Evolutionary conservation across 106 monocot species (phyloP), one percentile per base, ranked within the genome.

Genomic region (Allium fistulosum): DNA sequence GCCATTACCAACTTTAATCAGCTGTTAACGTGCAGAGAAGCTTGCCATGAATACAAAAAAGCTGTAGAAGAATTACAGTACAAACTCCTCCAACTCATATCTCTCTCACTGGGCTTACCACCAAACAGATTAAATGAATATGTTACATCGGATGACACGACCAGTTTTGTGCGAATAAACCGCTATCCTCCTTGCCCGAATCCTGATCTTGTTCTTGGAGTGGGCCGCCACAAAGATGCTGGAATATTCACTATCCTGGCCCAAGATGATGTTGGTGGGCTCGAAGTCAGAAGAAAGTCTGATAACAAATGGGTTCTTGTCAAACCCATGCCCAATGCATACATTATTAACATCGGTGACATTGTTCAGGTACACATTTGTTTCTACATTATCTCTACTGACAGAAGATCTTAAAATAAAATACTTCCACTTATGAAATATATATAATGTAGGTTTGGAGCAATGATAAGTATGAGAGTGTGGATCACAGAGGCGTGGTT

Each of bases 261-360:
- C 16, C 84, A 85, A 71, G 89, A 89, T 48, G 71, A 80, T 1
- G 80, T 82, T 5, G 85, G 85, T 22, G 85, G 89, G 9, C 85
- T 89, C 53, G 85, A 89, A 11, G 85, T 89, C 49, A 82, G 65
- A 66, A 73, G 77, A 52, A 77, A 70, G 74, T 80, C 80, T 0
- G 82, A 85, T 48, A 81, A 79, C 49, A 80, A 89, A 71, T 89
- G 89, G 89, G 28, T 82, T 7, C 85, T 82, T 3, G 89, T 89
- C 50, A 79, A 84, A 73, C 91, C 91, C 46, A 70, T 82, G 15
- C 84, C 69, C 1, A 67, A 84, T 58, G 69, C 91, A 4, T 84
- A 63, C 69, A 87, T 91, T 66, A 75, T 91, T 76, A 91, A 91
- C 49, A 81, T 91, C 4, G 91, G 91, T 0, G 91, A 91, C 66